phyloP scores from a whole-genome alignment of 805 yeast species.

The Scheffersomyces amazonensis region DNA sequence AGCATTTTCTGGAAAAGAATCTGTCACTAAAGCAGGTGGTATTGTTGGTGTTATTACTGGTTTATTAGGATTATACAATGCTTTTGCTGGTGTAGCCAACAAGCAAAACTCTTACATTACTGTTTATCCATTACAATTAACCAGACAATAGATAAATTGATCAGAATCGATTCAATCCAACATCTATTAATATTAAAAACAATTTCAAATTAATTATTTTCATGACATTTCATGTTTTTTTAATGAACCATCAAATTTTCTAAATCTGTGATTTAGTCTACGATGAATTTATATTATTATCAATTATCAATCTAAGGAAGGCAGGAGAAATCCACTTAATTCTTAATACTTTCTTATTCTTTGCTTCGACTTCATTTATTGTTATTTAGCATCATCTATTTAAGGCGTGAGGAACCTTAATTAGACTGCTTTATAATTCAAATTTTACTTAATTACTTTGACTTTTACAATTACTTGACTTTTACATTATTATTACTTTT shows the following conservation, averaged over 20 bases:
- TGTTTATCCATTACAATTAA: slow-evolving; percentile 25
- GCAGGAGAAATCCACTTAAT: no score
- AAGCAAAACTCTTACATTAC: slow-evolving; percentile 32
- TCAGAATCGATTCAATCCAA: no score
- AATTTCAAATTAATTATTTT: no score
- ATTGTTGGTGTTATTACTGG: slow-evolving; percentile 41
- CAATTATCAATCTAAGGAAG: no score
- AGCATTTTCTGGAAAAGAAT: slow-evolving; percentile 22
- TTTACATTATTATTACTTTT: neutral
- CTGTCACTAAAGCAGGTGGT: slow-evolving; percentile 37
- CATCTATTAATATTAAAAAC: neutral
- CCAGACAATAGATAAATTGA: slow-evolving; percentile 9
- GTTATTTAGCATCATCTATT: no score
- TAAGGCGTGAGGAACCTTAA: no score
- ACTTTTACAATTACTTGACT: neutral
- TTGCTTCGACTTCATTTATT: no score
- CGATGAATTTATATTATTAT: no score
- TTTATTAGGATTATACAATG: slow-evolving; percentile 38
- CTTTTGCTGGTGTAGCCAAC: slow-evolving; percentile 38
- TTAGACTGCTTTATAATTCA: no score
- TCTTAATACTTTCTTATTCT: no score
- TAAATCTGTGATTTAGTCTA: no score
- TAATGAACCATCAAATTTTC: neutral
- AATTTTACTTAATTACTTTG: slow-evolving; percentile 1
- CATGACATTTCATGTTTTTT: neutral